Percentiles rank a stretch among this genome's conserved stretches.
phyloP scores from a whole-genome alignment of 495 filamentous ascomycete genomes.

The Darksidea phi region DNA sequence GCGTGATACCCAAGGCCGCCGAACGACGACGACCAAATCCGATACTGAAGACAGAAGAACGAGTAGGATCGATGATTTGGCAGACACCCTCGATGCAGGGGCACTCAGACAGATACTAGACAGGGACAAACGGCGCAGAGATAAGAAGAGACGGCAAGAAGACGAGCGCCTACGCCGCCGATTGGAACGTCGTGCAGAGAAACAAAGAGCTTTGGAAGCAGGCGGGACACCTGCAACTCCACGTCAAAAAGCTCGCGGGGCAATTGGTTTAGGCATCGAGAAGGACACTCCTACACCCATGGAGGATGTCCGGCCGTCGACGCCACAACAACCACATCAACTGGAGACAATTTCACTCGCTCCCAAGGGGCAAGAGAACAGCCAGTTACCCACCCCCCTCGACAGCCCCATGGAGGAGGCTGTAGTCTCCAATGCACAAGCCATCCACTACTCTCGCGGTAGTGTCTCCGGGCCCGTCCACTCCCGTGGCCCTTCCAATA shows the following conservation, averaged over 20 bases:
- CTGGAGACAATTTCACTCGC: conserved; percentile 7
- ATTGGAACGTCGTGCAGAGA: conserved; percentile 67
- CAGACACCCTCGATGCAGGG: conserved; percentile 75
- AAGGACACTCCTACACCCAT: conserved; percentile 40
- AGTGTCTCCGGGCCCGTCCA: conserved; percentile 55
- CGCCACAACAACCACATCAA: conserved; percentile 17
- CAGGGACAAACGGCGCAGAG: conserved; percentile 71
- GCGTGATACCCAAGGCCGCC: conserved; percentile 50
- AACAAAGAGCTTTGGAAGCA: conserved; percentile 51
- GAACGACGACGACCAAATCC: conserved; percentile 27
- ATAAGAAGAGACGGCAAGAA: conserved; percentile 69
- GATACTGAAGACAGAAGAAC: conserved; percentile 64
- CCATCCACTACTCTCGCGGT: conserved; percentile 52
- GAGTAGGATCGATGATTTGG: conserved; percentile 74
- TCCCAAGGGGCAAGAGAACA: conserved; percentile 22
- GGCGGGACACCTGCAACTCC: conserved; percentile 34
- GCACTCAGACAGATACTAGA: conserved; percentile 82
- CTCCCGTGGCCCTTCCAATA: conserved; percentile 50
- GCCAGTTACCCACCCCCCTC: conserved; percentile 35
- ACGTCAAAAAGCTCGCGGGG: conserved; percentile 43
- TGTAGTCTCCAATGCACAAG: conserved; percentile 46
- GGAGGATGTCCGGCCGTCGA: conserved; percentile 40
- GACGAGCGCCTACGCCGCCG: conserved; percentile 67
- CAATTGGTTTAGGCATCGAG: conserved; percentile 38
- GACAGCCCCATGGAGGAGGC: conserved; percentile 48